A percentile compares a stretch with the other conserved stretches of the same genome.
These are phyloP conservation scores for Umbelopsis isabellina DNA, from an alignment of 192 early-diverging fungal genomes.

Conservation along the genomic window DNA sequence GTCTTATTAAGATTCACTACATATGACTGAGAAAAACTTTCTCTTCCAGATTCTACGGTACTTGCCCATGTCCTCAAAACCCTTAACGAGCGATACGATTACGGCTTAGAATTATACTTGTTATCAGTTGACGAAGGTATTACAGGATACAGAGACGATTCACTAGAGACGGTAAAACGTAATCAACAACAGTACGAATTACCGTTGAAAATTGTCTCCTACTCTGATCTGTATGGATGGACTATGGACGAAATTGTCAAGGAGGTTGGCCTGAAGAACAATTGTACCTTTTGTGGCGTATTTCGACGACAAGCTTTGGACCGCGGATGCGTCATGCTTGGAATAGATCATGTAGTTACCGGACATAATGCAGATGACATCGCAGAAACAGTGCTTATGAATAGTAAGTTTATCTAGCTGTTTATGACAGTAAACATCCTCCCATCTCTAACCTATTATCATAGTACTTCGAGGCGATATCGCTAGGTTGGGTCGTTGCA, in stretches of 20 bases:
- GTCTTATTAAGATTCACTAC: background rate
- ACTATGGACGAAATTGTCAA: slow-evolving; percentile 97
- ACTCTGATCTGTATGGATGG: slow-evolving; percentile 97
- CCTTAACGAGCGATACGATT: slow-evolving; percentile 91
- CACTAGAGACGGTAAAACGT: slow-evolving; percentile 95
- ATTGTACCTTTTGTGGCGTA: slow-evolving; percentile 99
- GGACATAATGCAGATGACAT: slow-evolving; percentile 99
- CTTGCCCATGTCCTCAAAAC: slow-evolving; percentile 93
- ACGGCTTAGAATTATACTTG: slow-evolving; percentile 89
- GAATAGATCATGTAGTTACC: slow-evolving; percentile 95
- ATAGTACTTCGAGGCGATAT: slow-evolving; percentile 93
- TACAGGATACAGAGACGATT: slow-evolving; percentile 96
- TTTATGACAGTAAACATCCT: background rate
- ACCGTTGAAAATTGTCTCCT: slow-evolving; percentile 92
- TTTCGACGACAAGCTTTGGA: slow-evolving; percentile 97
- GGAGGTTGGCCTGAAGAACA: slow-evolving; percentile 94
- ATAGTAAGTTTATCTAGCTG: slow-evolving; percentile 59
- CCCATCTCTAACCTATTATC: background rate
- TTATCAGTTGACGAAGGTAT: slow-evolving; percentile 98
- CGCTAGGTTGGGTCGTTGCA: slow-evolving; percentile 89
- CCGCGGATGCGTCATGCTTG: slow-evolving; percentile 87
- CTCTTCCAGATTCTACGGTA: slow-evolving; percentile 84
- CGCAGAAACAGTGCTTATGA: slow-evolving; percentile 98
- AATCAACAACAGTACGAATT: slow-evolving; percentile 94
- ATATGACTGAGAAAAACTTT: background rate